These are phyloP conservation scores for Xanthoceras sorbifolium DNA, from an alignment of 345 rosid species.

Conservation along the genomic window DNA sequence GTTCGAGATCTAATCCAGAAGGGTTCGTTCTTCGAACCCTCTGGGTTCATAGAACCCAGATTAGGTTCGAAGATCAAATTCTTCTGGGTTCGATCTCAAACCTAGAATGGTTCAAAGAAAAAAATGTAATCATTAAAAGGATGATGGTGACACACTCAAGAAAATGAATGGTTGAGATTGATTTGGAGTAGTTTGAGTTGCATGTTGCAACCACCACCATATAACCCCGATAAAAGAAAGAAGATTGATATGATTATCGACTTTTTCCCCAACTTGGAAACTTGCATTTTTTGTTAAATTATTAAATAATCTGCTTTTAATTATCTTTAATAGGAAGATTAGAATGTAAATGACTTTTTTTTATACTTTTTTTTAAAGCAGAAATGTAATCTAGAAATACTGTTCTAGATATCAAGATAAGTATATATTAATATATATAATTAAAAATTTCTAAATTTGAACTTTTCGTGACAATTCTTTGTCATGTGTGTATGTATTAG, in stretches of 20 bases:
- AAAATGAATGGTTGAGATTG: conserved; percentile 26
- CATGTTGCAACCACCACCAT: conserved; percentile 11
- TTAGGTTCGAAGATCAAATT: too few species aligned
- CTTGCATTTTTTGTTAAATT: not conserved
- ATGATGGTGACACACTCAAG: not conserved
- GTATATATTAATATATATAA: not conserved
- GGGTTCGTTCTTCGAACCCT: too few species aligned
- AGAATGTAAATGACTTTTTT: too few species aligned
- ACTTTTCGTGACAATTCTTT: conserved; percentile 9
- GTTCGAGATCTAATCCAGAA: too few species aligned
- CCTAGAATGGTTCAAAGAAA: too few species aligned
- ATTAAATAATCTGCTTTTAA: not conserved
- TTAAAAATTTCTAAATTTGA: conserved; percentile 2
- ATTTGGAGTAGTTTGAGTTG: not conserved
- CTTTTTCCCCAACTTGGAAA: conserved; percentile 17
- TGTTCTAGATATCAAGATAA: not conserved
- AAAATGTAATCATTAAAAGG: conserved; percentile 19
- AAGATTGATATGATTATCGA: not conserved
- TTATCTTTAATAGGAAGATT: conserved; percentile 6
- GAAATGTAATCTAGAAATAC: not conserved
- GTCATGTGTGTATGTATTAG: conserved; percentile 2
- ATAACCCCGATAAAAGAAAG: not conserved
- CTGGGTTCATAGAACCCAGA: too few species aligned
- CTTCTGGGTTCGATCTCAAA: too few species aligned
- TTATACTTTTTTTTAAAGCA: not conserved